These are phyloP conservation scores for Friedmanniomyces simplex DNA, from an alignment of 495 filamentous ascomycete genomes.

Conservation along the genomic window DNA sequence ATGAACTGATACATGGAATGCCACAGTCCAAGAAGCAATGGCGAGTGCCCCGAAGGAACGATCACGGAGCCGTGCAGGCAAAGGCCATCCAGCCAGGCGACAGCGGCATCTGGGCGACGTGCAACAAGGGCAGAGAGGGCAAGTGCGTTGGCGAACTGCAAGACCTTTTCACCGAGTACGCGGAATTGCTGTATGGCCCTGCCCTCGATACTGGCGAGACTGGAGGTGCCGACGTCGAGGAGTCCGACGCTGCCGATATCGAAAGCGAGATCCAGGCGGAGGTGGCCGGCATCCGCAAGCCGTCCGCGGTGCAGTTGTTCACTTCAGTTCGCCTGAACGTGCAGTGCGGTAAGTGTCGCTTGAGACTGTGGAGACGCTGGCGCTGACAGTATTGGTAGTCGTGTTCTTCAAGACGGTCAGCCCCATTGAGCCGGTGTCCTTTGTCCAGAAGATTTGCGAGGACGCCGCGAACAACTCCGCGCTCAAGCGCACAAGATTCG, in stretches of 20 bases:
- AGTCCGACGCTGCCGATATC: conserved; percentile 48
- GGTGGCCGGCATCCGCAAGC: conserved; percentile 52
- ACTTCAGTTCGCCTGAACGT: conserved; percentile 59
- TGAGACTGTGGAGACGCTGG: conserved; percentile 5
- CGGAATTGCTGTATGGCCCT: conserved; percentile 46
- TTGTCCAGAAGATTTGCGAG: conserved; percentile 64
- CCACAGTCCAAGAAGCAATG: conserved; percentile 32
- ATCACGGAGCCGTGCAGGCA: conserved; percentile 8
- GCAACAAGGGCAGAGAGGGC: conserved; percentile 65
- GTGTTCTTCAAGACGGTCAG: conserved; percentile 53
- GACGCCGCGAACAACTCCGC: conserved; percentile 43
- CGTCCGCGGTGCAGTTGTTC: conserved; percentile 41
- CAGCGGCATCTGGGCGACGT: conserved; percentile 81
- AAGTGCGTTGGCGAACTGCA: conserved; percentile 65
- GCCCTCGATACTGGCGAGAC: conserved; percentile 27
- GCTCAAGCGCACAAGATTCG: conserved; percentile 56
- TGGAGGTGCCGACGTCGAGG: conserved; percentile 31
- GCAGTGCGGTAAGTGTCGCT: conserved; percentile 53
- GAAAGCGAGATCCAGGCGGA: conserved; percentile 75
- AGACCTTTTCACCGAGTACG: conserved; percentile 63
- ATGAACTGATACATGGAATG: no score
- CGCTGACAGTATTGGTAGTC: conserved; percentile 31
- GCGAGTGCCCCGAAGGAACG: conserved; percentile 23
- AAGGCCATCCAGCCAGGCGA: conserved; percentile 50
- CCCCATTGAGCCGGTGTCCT: conserved; percentile 69